Evolutionary conservation across 2,329 filamentous ascomycete genomes (phyloP).

Genomic region (Penicillium polonicum): DNA sequence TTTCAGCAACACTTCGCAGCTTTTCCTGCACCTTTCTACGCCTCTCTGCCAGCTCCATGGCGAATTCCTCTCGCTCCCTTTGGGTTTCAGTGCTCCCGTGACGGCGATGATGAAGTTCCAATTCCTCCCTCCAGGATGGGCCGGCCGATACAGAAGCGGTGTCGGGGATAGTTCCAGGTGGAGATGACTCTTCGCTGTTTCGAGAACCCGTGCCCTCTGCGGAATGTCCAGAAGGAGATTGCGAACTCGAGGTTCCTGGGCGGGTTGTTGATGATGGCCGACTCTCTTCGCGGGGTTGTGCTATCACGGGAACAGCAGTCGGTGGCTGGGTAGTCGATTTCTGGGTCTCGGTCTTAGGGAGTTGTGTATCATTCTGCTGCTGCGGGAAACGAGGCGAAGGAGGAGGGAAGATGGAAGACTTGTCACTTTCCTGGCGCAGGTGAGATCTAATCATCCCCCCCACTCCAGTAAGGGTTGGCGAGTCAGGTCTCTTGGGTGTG

Average conservation of each 20-base stretch:
- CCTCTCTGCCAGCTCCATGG: slow-evolving; percentile 49
- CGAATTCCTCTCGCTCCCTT: slow-evolving; percentile 50
- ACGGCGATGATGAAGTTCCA: slow-evolving; percentile 43
- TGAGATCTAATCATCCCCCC: slow-evolving; percentile 76
- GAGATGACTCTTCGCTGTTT: slow-evolving; percentile 18
- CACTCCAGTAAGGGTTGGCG: slow-evolving; percentile 68
- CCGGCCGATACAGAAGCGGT: slow-evolving; percentile 13
- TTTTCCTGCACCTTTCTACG: slow-evolving; percentile 50
- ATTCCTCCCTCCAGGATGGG: slow-evolving; percentile 51
- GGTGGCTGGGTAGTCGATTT: background rate
- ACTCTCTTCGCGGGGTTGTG: background rate
- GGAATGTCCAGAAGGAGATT: slow-evolving; percentile 12
- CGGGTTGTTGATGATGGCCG: background rate
- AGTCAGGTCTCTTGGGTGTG: slow-evolving; percentile 55
- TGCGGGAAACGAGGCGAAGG: slow-evolving; percentile 41
- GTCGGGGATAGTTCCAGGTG: slow-evolving; percentile 1
- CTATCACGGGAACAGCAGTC: background rate
- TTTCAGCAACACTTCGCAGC: slow-evolving; percentile 44
- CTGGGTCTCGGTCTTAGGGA: background rate
- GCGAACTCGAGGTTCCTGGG: slow-evolving; percentile 10
- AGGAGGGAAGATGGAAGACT: slow-evolving; percentile 72
- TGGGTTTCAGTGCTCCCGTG: slow-evolving; percentile 50
- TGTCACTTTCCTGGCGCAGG: slow-evolving; percentile 74
- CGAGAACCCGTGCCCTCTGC: slow-evolving; percentile 12
- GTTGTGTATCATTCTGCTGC: slow-evolving; percentile 30